phyloP scores from a whole-genome alignment of 2,329 filamentous ascomycete species.

The Pochonia chlamydosporia region DNA sequence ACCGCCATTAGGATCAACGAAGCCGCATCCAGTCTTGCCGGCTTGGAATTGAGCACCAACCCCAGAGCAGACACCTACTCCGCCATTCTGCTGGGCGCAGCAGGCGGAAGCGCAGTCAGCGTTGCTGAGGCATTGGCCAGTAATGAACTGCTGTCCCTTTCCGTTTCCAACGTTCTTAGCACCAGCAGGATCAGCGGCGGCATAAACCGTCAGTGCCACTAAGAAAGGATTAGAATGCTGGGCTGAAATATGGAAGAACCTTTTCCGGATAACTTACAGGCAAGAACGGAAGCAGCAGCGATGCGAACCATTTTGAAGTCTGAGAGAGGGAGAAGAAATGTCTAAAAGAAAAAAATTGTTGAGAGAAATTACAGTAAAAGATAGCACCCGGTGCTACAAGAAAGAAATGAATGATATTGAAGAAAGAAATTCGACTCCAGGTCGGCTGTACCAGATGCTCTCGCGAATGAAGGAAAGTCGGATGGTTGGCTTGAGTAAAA shows the following conservation, averaged over 20 bases:
- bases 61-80: slow-evolving; percentile 22
- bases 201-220: slow-evolving; percentile 12
- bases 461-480: background rate
- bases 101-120: slow-evolving; percentile 25
- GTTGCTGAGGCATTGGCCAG: slow-evolving; percentile 16
- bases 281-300: slow-evolving; percentile 15
- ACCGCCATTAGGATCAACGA: slow-evolving; percentile 8
- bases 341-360: background rate
- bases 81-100: slow-evolving; percentile 16
- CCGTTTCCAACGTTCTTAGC: slow-evolving; percentile 19
- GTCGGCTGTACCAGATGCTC: background rate
- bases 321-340: background rate
- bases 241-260: background rate
- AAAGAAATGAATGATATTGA: background rate
- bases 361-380: background rate
- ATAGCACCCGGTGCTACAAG: slow-evolving; percentile 1
- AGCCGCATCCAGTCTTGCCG: slow-evolving; percentile 28
- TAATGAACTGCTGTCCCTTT: slow-evolving; percentile 21
- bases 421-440: slow-evolving; percentile 5
- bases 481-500: background rate
- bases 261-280: slow-evolving; percentile 15
- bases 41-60: background rate
- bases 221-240: background rate
- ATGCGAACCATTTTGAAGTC: slow-evolving; percentile 19
- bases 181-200: slow-evolving; percentile 10